These are phyloP conservation scores for Penicillium flavigenum DNA, from an alignment of 495 filamentous ascomycete genomes.

Conservation along the genomic window DNA sequence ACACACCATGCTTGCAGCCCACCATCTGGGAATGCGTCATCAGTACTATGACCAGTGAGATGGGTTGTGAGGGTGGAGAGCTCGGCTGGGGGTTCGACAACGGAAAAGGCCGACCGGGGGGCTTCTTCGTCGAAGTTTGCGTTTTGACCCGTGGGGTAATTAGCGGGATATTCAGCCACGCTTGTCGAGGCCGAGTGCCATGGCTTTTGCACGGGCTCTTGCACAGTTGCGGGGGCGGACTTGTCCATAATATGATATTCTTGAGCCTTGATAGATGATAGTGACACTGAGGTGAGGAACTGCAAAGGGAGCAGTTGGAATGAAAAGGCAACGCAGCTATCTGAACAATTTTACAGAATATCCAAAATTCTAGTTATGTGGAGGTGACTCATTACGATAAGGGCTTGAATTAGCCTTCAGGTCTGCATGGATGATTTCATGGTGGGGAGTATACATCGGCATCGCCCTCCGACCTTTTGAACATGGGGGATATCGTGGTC, in stretches of 20 bases:
- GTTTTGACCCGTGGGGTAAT: neutral
- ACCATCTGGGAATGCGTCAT: constrained; percentile 58
- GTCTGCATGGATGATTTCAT: neutral
- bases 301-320: neutral
- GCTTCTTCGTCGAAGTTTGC: constrained; percentile 14
- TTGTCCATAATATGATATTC: neutral
- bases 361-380: neutral
- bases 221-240: neutral
- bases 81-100: constrained; percentile 25
- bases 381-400: constrained; percentile 3
- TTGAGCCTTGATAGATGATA: neutral
- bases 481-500: neutral
- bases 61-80: constrained; percentile 25
- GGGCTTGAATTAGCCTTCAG: neutral
- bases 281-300: neutral
- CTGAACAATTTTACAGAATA: neutral
- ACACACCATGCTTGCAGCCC: constrained; percentile 62
- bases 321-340: too few relatives aligned
- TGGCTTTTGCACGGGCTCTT: constrained; percentile 2
- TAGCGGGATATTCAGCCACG: neutral
- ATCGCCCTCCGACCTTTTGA: constrained; percentile 3
- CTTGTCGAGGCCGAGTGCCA: constrained; percentile 7
- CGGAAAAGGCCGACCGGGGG: constrained; percentile 22
- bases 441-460: constrained; percentile 7
- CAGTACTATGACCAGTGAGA: constrained; percentile 19